Evolutionary conservation across 768 basidiomycete genomes (phyloP).

Genomic region (Agaricus subrufescens): DNA sequence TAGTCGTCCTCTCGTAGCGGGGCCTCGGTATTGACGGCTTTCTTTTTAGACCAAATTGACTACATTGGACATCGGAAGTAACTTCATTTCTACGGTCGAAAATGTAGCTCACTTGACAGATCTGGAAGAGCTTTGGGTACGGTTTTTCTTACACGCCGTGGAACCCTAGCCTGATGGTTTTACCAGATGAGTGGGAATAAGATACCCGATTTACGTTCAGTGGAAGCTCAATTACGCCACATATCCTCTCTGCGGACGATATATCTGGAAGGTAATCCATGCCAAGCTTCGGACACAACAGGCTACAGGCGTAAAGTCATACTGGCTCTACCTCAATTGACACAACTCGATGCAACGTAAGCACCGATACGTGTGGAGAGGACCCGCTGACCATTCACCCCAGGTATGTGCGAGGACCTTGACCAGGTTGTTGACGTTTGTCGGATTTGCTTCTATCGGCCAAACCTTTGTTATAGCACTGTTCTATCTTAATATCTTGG

Average conservation of each 20-base stretch:
- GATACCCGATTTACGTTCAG: slow-evolving; percentile 61
- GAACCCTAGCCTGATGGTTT: slow-evolving; percentile 1
- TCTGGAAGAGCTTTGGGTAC: slow-evolving; percentile 94
- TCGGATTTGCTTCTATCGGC: too few relatives aligned
- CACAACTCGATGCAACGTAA: slow-evolving; percentile 95
- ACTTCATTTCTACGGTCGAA: slow-evolving; percentile 76
- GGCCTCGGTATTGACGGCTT: background rate
- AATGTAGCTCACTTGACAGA: slow-evolving; percentile 70
- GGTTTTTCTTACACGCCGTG: slow-evolving; percentile 15
- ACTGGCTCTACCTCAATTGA: slow-evolving; percentile 80
- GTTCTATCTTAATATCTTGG: too few relatives aligned
- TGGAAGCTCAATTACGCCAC: slow-evolving; percentile 63
- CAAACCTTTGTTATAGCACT: background rate
- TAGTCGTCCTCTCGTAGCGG: slow-evolving; percentile 15
- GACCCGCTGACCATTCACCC: background rate
- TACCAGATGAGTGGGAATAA: slow-evolving; percentile 82
- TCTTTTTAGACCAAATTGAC: slow-evolving; percentile 54
- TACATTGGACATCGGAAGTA: slow-evolving; percentile 85
- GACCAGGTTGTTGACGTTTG: background rate
- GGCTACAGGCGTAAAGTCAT: slow-evolving; percentile 88
- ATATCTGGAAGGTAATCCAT: slow-evolving; percentile 94
- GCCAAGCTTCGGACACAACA: slow-evolving; percentile 71
- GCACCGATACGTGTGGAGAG: slow-evolving; percentile 25
- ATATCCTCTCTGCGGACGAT: slow-evolving; percentile 73
- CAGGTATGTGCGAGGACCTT: slow-evolving; percentile 9